Conservation (phyloP, 2,329 filamentous ascomycete species). For the Fusarium multiceps region DNA sequence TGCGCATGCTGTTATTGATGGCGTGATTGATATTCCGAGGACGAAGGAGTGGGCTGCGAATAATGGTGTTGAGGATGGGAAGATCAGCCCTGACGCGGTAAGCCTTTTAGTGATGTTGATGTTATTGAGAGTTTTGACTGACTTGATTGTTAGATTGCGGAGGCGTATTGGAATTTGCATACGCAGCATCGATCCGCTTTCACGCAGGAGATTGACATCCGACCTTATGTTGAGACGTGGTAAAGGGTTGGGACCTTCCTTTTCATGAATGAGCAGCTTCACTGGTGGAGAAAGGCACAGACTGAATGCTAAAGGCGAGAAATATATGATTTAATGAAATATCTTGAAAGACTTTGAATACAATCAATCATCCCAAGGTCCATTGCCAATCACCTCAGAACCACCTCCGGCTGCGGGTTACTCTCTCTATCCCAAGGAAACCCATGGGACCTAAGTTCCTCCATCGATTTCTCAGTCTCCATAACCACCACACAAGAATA, state of each 20-base stretch:
- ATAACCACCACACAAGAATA: conserved; percentile 4
- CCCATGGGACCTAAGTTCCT: neutral
- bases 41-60: conserved; percentile 66
- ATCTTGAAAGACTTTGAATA: too few species aligned
- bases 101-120: too few species aligned
- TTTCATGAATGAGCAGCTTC: too few species aligned
- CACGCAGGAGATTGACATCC: conserved; percentile 83
- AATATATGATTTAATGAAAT: too few species aligned
- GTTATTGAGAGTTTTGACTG: conserved; percentile 2
- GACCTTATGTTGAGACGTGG: conserved; percentile 88
- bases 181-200: conserved; percentile 83
- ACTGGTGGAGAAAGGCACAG: too few species aligned
- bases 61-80: conserved; percentile 63
- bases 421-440: neutral
- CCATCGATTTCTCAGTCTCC: neutral
- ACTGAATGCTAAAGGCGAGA: too few species aligned
- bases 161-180: conserved; percentile 86
- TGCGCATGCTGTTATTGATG: conserved; percentile 84
- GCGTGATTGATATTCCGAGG: conserved; percentile 82
- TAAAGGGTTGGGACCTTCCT: too few species aligned
- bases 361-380: too few species aligned
- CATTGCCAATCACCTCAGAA: neutral
- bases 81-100: conserved; percentile 80
- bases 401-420: neutral
- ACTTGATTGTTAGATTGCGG: conserved; percentile 73